Evolutionary conservation across 495 filamentous ascomycete genomes (phyloP), one percentile per base, ranked within the genome.

Genomic region (Umbilicaria muhlenbergii): DNA sequence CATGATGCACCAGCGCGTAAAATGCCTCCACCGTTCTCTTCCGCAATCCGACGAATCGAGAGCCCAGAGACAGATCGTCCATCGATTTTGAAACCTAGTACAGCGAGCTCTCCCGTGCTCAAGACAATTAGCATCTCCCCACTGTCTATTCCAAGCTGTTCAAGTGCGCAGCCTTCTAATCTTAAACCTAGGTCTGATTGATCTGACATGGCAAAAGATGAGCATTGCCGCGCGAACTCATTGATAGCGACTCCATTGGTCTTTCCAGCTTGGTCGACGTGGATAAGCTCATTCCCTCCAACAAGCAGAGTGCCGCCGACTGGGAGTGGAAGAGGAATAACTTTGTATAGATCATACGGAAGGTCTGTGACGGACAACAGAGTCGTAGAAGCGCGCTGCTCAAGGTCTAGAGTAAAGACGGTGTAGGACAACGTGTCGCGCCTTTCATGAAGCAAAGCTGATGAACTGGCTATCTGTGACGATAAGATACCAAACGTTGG

Each of bases 401-500:
- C 84, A 7, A 96, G 70, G 55, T 99, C 91, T 36, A 99, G 70
- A 1, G 89, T 95, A 55, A 94, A 94, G 44, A 96, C 88, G 55
- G 83, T 81, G 59, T 94, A 99, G 35, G 78, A 79, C 38, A 91
- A 65, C 47, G 78, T 73, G 62, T 96, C 92, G 51, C 80, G 87
- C 47, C 88, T 73, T 54, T 87, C 83, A 43, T 71, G 64, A 18
- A 85, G 58, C 50, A 94, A 65, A 3, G 84, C 77, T 45, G 65
- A 67, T 21, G 86, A 87, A 17, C 83, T 83, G 43, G 71, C 65
- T 43, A 70, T 61, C 39, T 77, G 75, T 1, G 85, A 80, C 43
- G 86, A 92, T 36, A 98, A 63, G 49, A 98, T 86, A 32, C 91
- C 91, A 62, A 99, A 94, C 1, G 91, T 95, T 19, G 91, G 91